Evolutionary conservation across 345 rosid genomes (phyloP), one percentile per base, ranked within the genome.

Genomic region (Conringia planisiliqua): DNA sequence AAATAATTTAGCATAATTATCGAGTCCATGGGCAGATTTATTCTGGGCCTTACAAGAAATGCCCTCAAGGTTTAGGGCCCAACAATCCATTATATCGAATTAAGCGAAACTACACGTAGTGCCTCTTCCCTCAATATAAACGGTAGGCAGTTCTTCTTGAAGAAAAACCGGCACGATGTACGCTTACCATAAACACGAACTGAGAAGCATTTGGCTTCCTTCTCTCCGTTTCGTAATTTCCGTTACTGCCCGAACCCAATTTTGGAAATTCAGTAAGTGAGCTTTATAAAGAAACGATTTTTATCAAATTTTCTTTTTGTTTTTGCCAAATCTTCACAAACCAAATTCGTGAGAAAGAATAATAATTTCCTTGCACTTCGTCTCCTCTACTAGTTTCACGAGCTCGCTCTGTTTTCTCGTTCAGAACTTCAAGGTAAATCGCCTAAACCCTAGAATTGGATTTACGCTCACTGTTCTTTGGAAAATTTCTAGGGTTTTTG

Each of bases 391-490:
- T 70, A 6, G 12, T 60, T 22, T 48, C 69, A 62, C 35, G 44
- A 71, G 78, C 69, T 61, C 78, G 12, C 11, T 46, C 27, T 18
- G 5, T 56, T 58, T 58, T 65, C 6, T 68, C 80, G 27, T 46
- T 48, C 69, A 14, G 27, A 35, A 4, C 24, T 17, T 30, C 62
- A 51, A 66, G 92, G 90, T 86, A 84, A 50, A 4, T 82, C 80
- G 52, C 72, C 10, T 24, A 9, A 88, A 85, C 88, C 92, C 90
- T 85, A 86, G 82, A 77, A 68, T 47, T 70, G 39, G 3, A 18
- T 16, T 73, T 22, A 24, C 17, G 0, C 17, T 11, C 61, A 32
- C 43, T 60, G 58, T 33, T 66, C 40, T 58, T 32, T 1, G 39
- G 22, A 24, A 5, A 13, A 2, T 48, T 44, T 22, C 14, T 63